Evolutionary conservation across 2,329 filamentous ascomycete species (phyloP), one percentile per base, ranked within the genome.

Genomic region (Fusarium sp.): DNA sequence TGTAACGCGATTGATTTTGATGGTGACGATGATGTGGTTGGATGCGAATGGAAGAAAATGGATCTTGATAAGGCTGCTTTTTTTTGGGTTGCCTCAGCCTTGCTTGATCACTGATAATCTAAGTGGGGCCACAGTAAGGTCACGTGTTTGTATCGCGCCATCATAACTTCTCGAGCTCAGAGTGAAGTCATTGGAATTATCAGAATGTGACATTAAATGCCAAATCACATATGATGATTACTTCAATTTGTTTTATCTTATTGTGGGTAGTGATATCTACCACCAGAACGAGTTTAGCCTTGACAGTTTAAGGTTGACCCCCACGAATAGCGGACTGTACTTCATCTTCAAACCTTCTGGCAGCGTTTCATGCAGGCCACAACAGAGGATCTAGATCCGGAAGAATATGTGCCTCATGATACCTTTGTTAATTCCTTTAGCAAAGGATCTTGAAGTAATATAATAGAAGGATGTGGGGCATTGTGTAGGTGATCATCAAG

Each of bases 81-180:
- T 23, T 57, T 67, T 52, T 42, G 53, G 20, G 49, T 58, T 49
- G 53, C 50, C 47, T 64, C 70, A 74, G 72, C 70, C 61, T 65
- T 34, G 34, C 41, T 59, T 18, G 34, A 47, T 11, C 16, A 18
- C 18, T 12, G 26, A 28, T 37, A 18, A 37, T 11, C 16, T 36
- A 60, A 60, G 31, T 65, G 61, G 61, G n/a, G 0, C 16, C 23
- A 7, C 9, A 3, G 1, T 2, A 2, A 1, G 9, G 9, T 62
- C 49, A 47, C 56, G 51, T 63, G 68, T 33, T 13, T 20, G 8
- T 4, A 20, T 16, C 11, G 7, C 4, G 20, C 23, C 8, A 54
- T 45, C 13, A 36, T 36, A 37, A 50, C 33, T 50, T 37, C 31
- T 34, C 23, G 8, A 50, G 23, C 23, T 30, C 33, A 30, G 16